phyloP scores from a whole-genome alignment of 192 early-diverging fungal genomes.

The Linnemannia hyalina region DNA sequence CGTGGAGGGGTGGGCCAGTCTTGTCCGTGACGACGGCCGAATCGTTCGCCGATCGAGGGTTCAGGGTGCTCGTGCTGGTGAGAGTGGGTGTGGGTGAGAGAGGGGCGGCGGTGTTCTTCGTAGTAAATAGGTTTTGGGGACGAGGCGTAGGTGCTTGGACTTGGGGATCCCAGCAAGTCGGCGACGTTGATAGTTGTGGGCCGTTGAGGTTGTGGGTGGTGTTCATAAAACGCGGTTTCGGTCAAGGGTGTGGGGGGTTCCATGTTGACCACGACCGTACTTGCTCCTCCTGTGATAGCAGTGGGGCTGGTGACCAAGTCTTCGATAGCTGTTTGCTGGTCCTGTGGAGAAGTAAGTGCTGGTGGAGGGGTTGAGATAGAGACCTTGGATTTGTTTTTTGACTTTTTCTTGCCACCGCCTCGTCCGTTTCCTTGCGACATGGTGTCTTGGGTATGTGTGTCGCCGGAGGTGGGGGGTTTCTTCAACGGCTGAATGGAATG shows the following conservation, averaged over 20 bases:
- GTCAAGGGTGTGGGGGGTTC: slow-evolving; percentile 14
- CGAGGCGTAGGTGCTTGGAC: not conserved
- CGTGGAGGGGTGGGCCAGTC: slow-evolving; percentile 24
- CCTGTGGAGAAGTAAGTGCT: not conserved
- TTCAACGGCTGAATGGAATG: not conserved
- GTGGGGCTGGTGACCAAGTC: not conserved
- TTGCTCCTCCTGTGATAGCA: not conserved
- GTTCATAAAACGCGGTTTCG: not conserved
- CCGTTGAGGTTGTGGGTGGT: not conserved
- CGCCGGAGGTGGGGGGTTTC: not conserved
- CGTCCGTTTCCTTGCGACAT: not conserved
- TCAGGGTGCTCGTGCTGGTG: slow-evolving; percentile 23
- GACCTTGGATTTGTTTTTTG: not conserved
- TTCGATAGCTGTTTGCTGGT: not conserved
- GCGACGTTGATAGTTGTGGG: not conserved
- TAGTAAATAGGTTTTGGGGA: slow-evolving; percentile 20
- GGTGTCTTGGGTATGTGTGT: not conserved
- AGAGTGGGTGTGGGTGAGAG: not conserved
- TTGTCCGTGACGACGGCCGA: slow-evolving; percentile 49
- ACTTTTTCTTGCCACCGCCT: not conserved
- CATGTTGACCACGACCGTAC: slow-evolving; percentile 11
- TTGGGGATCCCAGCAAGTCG: not conserved
- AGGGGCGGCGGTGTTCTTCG: not conserved
- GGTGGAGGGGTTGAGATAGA: not conserved
- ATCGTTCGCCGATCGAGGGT: slow-evolving; percentile 38